A percentile compares a stretch with the other conserved stretches of the same genome.
phyloP scores from a whole-genome alignment of 306 rosid genomes.

The Betula pendula region DNA sequence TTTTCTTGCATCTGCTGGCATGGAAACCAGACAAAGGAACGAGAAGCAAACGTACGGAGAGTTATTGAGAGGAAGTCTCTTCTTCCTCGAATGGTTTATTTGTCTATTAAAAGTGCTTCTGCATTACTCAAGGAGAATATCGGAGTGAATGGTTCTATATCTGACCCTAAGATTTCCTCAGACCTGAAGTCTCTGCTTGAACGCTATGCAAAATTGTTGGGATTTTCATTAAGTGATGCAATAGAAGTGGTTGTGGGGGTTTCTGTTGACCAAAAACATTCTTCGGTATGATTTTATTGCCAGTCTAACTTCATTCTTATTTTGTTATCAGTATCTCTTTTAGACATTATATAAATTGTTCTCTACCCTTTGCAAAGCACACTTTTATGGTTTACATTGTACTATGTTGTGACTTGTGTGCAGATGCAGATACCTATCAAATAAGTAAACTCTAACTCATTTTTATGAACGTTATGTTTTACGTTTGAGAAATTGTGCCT shows the following conservation, averaged over 20 bases:
- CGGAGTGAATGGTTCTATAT: constrained; percentile 62
- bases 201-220: constrained; percentile 66
- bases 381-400: not conserved
- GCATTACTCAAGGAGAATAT: constrained; percentile 65
- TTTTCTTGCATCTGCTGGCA: constrained; percentile 36
- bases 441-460: not conserved
- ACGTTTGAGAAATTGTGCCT: not conserved
- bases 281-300: constrained; percentile 51
- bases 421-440: not conserved
- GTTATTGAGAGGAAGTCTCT: constrained; percentile 79
- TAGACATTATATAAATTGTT: not conserved
- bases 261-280: constrained; percentile 47
- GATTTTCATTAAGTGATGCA: constrained; percentile 70
- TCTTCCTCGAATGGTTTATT: constrained; percentile 90
- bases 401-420: not conserved
- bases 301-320: not conserved
- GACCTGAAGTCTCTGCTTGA: constrained; percentile 83
- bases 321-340: not conserved
- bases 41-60: constrained; percentile 63
- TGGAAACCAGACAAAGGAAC: constrained; percentile 52
- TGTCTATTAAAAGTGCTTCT: constrained; percentile 78
- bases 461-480: not conserved
- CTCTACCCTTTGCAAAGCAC: not conserved
- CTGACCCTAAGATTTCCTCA: constrained; percentile 48
- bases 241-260: constrained; percentile 51